Conservation (phyloP, 169 alveolate genomes). For the Besnoitia besnoiti region DNA sequence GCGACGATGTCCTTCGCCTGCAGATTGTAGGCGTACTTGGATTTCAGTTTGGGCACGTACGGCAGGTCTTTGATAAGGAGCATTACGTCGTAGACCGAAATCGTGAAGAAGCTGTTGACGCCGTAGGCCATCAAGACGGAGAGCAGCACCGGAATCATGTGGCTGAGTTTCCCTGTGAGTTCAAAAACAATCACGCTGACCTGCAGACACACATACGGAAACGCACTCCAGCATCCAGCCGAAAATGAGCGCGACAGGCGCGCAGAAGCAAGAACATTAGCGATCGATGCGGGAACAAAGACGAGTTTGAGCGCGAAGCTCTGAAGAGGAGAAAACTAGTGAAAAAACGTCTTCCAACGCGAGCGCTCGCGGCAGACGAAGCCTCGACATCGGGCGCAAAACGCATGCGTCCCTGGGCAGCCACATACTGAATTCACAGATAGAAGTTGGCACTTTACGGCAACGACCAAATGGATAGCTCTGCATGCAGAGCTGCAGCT, state of each 20-base stretch:
- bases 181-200: conserved; percentile 6
- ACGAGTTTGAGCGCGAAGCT: too few species aligned
- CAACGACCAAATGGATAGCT: too few species aligned
- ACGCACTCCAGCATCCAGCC: background rate
- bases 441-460: too few species aligned
- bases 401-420: too few species aligned
- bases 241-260: background rate
- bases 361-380: too few species aligned
- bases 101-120: conserved; percentile 69
- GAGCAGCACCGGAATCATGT: conserved; percentile 79
- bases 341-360: too few species aligned
- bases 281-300: too few species aligned
- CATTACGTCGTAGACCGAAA: conserved; percentile 79
- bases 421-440: too few species aligned
- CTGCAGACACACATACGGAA: background rate
- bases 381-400: too few species aligned
- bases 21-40: background rate
- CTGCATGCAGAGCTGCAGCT: too few species aligned
- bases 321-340: too few species aligned
- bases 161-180: conserved; percentile 73
- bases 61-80: conserved; percentile 77
- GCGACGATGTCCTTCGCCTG: conserved; percentile 3
- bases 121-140: conserved; percentile 81
- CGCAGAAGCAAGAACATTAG: too few species aligned
- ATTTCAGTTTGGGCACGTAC: background rate